Evolutionary conservation across 371 early-diverging fungal genomes (phyloP), one percentile per base, ranked within the genome.

Genomic region (Rhizopus arrhizus): DNA sequence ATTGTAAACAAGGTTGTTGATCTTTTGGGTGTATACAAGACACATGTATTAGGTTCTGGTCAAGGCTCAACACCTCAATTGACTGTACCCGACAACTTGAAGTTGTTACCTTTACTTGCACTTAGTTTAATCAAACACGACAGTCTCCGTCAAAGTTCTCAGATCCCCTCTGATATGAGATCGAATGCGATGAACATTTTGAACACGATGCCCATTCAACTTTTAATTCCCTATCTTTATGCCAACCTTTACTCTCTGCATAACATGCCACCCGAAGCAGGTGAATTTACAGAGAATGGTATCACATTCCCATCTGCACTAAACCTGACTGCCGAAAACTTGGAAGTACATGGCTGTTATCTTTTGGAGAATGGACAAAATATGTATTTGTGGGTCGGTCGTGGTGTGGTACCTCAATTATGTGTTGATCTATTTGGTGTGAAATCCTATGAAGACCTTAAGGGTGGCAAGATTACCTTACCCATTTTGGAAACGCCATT

Each of bases 371-470:
- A 89, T 58, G 88, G 93, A 10, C 80, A 85, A 45, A 89, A 91
- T 53, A 85, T 93, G n/a, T 92, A 90, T 65, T 54, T 98, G 38
- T 97, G 95, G 94, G 79, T 98, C 22, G 93, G 95, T 6, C 83
- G 90, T 31, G 87, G 84, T 35, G 91, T 87, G 32, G 81, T 84
- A 13, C 91, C 94, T 11, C 85, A 91, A 55, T 62, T 96, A 5
- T 85, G 87, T 57, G 78, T 77, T 33, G 85, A 85, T 59, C 70
- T 96, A 11, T 91, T 86, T 73, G 88, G 80, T 58, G 82, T 82
- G 1, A 65, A 75, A 52, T 77, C 82, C 29, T 86, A 87, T 53
- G 85, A 86, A 48, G 84, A 80, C 31, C 48, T 85, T 13, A 76
- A 78, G 56, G 83, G 81, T 42, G 90, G 87, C 59, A 85, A 87